Base-by-base conservation (phyloP, 768 basidiomycete genomes). In the Tylopilus rubrobrunneus region DNA sequence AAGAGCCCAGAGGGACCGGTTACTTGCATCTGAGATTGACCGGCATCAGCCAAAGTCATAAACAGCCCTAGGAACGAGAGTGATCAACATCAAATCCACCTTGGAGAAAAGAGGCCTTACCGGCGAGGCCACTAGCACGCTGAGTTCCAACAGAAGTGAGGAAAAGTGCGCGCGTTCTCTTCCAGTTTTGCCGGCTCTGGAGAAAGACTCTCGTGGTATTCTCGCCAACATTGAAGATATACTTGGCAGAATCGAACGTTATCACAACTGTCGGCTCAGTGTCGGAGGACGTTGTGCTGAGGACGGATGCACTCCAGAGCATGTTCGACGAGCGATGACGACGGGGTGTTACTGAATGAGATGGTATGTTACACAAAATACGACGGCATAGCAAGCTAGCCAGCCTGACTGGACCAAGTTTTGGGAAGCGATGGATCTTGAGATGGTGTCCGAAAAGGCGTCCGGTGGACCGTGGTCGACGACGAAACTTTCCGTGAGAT, bases 211-310 rank as follows among this genome's bases (percentile, higher is more conserved):
- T 75, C 41, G 83, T 85, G 2, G 87, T 84, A 54, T 87, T 87
- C 69, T 97, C 93, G 8, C 90, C 86, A 19, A 78, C 83, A 69
- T 94, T 94, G 78, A 98, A 92, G 37, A 95, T 77, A 61, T 94
- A 98, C 61, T 91, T 88, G 12, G 81, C 85, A 49, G 78, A 75
- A 59, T 89, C 86, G 66, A 93, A 94, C 1, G 79, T 76, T 59
- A 96, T 70, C 55, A 88, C 71, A 25, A 97, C 71, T 9, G 86
- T 80, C 0, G 93, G 86, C 58, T 92, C 85, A 1, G 93, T 89
- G 72, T 98, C 95, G 48, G 83, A 82, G 5, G 86, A 80, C 17
- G 76, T 63, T 0, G 80, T 69, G 41, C 78, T 81, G 51, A 86
- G 71, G 27, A 86, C 81, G 4, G 80, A 79, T 3, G 83, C 75